Conservation (phyloP, 2,329 filamentous ascomycete genomes). For the Clonostachys chloroleuca region DNA sequence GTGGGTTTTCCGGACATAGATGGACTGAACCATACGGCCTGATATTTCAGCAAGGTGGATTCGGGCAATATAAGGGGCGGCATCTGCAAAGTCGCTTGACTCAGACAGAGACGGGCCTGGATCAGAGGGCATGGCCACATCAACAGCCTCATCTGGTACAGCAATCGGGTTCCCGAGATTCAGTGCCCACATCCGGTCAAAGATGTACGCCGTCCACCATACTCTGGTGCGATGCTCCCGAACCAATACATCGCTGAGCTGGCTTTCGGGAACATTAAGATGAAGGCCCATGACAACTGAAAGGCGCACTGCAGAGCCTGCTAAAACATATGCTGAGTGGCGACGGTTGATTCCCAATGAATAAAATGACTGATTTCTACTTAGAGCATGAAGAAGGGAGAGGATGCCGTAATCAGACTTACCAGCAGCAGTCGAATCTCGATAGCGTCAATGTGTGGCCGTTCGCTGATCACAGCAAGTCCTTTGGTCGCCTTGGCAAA, state of each 20-base stretch:
- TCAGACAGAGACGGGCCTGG: constrained; percentile 12
- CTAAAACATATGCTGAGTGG: constrained; percentile 34
- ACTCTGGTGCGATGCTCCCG: constrained; percentile 32
- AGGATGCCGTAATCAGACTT: constrained; percentile 5
- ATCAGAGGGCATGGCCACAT: constrained; percentile 33
- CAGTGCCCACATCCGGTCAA: constrained; percentile 42
- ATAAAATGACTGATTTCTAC: constrained; percentile 29
- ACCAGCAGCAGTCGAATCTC: constrained; percentile 38
- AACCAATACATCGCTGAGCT: constrained; percentile 28
- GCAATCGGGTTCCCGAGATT: constrained; percentile 42
- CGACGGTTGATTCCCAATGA: constrained; percentile 36
- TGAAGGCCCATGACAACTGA: constrained; percentile 20
- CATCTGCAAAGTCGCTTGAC: constrained; percentile 22
- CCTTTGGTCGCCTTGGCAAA: constrained; percentile 33
- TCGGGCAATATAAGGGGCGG: constrained; percentile 23
- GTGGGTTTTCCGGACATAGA: constrained; percentile 18
- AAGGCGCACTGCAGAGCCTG: constrained; percentile 36
- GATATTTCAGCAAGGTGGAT: constrained; percentile 28
- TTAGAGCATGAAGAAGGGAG: neutral
- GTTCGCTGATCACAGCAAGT: constrained; percentile 30
- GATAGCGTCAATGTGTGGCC: constrained; percentile 34
- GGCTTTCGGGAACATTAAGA: constrained; percentile 18
- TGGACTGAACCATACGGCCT: constrained; percentile 17
- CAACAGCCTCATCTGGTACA: constrained; percentile 41
- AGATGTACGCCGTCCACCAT: constrained; percentile 37